Percentiles rank a stretch among this genome's conserved stretches.
Evolutionary conservation across 2,329 filamentous ascomycete genomes (phyloP).

Genomic region (Akanthomyces lecanii): DNA sequence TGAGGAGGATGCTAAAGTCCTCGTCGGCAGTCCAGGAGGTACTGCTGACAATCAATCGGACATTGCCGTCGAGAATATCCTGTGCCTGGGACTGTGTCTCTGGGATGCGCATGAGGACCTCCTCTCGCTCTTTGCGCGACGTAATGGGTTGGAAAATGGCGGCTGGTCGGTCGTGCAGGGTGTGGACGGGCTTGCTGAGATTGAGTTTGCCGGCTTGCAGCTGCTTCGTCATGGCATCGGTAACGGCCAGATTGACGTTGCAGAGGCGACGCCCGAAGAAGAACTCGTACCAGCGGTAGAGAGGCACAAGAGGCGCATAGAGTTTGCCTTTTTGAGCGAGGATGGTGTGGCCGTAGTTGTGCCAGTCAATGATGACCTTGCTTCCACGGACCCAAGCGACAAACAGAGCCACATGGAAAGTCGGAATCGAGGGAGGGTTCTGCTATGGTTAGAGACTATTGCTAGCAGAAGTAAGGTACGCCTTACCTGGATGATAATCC

Average conservation of each 20-base stretch:
- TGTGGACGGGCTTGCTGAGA: conserved; percentile 60
- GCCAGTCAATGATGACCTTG: conserved; percentile 89
- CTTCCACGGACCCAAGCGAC: conserved; percentile 75
- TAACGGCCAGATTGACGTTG: conserved; percentile 78
- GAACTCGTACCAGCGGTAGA: conserved; percentile 76
- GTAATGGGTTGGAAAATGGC: conserved; percentile 71
- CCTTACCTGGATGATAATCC: conserved; percentile 75
- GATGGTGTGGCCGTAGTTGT: conserved; percentile 97
- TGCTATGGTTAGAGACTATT: conserved; percentile 34
- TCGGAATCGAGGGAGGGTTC: conserved; percentile 94
- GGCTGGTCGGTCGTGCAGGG: conserved; percentile 83
- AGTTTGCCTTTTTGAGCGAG: conserved; percentile 58
- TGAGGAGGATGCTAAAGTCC: conserved; percentile 83
- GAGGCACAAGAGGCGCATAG: conserved; percentile 67
- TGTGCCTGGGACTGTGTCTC: conserved; percentile 59
- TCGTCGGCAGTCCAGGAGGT: conserved; percentile 98
- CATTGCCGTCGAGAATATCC: conserved; percentile 53
- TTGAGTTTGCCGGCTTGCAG: conserved; percentile 61
- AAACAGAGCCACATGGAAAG: conserved; percentile 69
- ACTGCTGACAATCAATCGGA: conserved; percentile 77
- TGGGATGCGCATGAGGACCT: conserved; percentile 62
- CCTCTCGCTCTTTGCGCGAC: conserved; percentile 40
- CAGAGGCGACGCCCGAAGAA: conserved; percentile 63
- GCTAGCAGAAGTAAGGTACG: not conserved
- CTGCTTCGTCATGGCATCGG: conserved; percentile 77